Percentiles rank a stretch among this genome's conserved stretches.
Conservation (phyloP, 768 basidiomycete genomes). For the Rhodotorula graminis region DNA sequence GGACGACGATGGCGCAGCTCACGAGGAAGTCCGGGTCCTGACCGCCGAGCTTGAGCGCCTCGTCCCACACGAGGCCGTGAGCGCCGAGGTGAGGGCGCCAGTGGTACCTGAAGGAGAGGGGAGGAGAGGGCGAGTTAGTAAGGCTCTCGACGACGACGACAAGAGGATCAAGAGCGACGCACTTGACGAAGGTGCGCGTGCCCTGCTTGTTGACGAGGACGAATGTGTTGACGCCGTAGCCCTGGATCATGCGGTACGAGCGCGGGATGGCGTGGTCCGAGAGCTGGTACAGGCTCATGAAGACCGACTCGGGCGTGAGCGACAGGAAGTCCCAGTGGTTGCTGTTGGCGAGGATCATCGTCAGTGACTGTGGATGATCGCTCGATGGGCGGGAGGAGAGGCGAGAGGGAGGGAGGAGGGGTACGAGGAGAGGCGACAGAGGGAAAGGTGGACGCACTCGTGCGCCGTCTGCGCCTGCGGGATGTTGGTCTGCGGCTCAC, state of each 20-base stretch:
- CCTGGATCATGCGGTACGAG: constrained; percentile 83
- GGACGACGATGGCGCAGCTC: no score
- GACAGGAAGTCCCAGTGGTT: constrained; percentile 79
- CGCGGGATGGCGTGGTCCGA: constrained; percentile 81
- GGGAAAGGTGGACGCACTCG: constrained; percentile 47
- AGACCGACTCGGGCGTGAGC: constrained; percentile 52
- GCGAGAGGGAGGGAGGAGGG: no score
- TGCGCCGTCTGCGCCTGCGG: constrained; percentile 52
- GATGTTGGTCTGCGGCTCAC: constrained; percentile 13
- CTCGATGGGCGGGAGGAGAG: no score
- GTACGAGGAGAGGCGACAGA: no score
- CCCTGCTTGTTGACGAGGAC: constrained; percentile 64
- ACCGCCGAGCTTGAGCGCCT: constrained; percentile 72
- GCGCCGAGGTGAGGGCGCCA: constrained; percentile 69
- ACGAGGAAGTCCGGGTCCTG: constrained; percentile 84
- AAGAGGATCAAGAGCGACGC: neutral
- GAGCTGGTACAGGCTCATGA: constrained; percentile 79
- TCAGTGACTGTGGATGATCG: no score
- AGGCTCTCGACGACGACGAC: no score
- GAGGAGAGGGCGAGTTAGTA: neutral
- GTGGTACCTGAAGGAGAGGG: constrained; percentile 52
- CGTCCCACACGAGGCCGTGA: constrained; percentile 81
- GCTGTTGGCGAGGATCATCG: neutral
- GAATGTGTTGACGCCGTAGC: constrained; percentile 70
- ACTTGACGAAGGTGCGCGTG: constrained; percentile 72